These are phyloP conservation scores for Xylaria sp. DNA, from an alignment of 495 filamentous ascomycete genomes.

Conservation along the genomic window DNA sequence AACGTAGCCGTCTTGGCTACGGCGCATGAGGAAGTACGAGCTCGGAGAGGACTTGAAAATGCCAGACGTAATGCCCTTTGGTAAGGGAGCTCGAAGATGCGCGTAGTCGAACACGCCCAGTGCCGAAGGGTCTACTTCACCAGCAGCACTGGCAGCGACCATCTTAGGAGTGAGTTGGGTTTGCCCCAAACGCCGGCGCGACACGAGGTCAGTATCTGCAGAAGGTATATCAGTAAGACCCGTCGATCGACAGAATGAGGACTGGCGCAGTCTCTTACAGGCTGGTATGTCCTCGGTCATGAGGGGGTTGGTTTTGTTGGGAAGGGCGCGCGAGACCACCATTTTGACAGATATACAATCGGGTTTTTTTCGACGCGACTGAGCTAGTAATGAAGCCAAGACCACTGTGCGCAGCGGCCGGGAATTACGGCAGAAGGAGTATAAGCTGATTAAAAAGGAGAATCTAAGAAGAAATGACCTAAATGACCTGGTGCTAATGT, in stretches of 20 bases:
- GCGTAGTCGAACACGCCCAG: constrained; percentile 93
- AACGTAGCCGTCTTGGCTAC: constrained; percentile 91
- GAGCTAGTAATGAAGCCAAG: constrained; percentile 26
- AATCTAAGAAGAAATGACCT: constrained; percentile 19
- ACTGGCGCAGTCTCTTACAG: constrained; percentile 46
- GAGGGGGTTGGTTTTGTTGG: constrained; percentile 76
- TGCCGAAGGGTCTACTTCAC: constrained; percentile 71
- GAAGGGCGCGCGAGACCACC: constrained; percentile 67
- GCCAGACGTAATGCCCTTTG: constrained; percentile 85
- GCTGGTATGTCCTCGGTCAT: constrained; percentile 75
- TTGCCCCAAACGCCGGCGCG: constrained; percentile 86
- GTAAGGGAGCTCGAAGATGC: constrained; percentile 88
- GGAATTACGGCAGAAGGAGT: not conserved
- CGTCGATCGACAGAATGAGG: not conserved
- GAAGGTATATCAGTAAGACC: constrained; percentile 45
- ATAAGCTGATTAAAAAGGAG: constrained; percentile 20
- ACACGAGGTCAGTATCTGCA: constrained; percentile 81
- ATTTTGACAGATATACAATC: constrained; percentile 51
- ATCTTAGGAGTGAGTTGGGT: constrained; percentile 86
- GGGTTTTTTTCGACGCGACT: constrained; percentile 37
- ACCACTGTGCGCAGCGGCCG: constrained; percentile 14
- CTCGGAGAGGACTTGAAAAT: constrained; percentile 88
- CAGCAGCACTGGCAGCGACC: constrained; percentile 67
- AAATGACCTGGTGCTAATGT: constrained; percentile 32
- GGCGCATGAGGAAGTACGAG: constrained; percentile 97